Base-by-base conservation (phyloP, 1,284 basidiomycete genomes). In the Bjerkandera adusta region DNA sequence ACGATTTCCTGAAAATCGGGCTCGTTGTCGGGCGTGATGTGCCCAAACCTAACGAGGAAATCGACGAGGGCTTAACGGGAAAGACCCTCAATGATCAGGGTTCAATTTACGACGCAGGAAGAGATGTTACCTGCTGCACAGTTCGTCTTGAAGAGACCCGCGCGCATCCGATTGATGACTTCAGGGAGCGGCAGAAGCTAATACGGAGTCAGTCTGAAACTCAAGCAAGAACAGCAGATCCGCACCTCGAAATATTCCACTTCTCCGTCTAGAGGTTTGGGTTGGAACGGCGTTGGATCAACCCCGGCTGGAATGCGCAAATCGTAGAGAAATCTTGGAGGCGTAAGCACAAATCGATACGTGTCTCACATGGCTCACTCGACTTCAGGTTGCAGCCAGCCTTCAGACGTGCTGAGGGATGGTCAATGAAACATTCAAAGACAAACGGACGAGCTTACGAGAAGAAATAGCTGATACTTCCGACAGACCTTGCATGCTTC, bases 301-400 rank as follows among this genome's bases (percentile, higher is more conserved):
- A 69, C 60, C 37, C 67, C 69, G 2, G 71, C 51, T 0, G 90
- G 90, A 21, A 94, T 75, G 36, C 69, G 65, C 43, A 96, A 70
- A 57, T 95, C 90, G 60, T 92, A 97, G 6, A 86, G 69, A 59
- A 89, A 93, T 69, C 85, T 88, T n/a, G 51, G 39, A 36, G 18
- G 37, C 27, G 4, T 4, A 24, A 10, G 16, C 15, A 3, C 15
- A 13, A 35, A 11, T 46, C 13, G 15, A 37, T 1, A 5, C n/a
- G n/a, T 20, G 18, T 25, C 18, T 15, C 34, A 15, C 15, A 15
- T 47, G 43, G 73, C 81, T 55, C 56, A 89, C 82, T 90, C 76
- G n/a, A 91, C 68, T 65, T 91, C 91, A 0, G 94, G 94, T 60
- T 95, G 90, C 22, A 96, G 69, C 80, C 84, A 93, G 1, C 88